Evolutionary conservation across 371 early-diverging fungal genomes (phyloP).

Genomic region (Apophysomyces ossiformis): DNA sequence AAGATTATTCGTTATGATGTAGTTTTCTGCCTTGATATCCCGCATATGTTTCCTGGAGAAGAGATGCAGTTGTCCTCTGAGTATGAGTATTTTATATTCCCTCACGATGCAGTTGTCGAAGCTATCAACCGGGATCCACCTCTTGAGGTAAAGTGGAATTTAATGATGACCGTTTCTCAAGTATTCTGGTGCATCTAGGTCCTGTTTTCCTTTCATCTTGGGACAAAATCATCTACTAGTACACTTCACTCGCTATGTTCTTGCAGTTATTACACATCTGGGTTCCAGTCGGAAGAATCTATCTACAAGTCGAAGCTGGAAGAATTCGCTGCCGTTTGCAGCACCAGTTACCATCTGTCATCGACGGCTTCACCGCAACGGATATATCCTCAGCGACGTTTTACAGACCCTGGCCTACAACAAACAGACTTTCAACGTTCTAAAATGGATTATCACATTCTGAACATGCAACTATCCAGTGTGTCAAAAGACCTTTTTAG

Average conservation of each 20-base stretch:
- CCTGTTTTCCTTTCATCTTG: constrained; percentile 39
- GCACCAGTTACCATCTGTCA: constrained; percentile 19
- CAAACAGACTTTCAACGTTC: neutral
- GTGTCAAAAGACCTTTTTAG: constrained; percentile 36
- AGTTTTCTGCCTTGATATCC: constrained; percentile 29
- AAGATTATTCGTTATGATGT: constrained; percentile 35
- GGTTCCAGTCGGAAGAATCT: neutral
- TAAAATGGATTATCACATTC: constrained; percentile 16
- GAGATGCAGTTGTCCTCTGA: constrained; percentile 15
- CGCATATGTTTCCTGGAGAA: constrained; percentile 8
- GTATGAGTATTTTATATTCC: constrained; percentile 40
- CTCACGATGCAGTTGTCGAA: constrained; percentile 54
- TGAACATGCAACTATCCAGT: constrained; percentile 37
- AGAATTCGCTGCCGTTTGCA: constrained; percentile 43
- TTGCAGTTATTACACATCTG: constrained; percentile 13
- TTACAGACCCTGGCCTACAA: constrained; percentile 22
- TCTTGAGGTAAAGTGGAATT: constrained; percentile 36
- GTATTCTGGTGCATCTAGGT: constrained; percentile 21
- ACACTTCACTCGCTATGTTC: constrained; percentile 20
- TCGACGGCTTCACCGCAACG: neutral
- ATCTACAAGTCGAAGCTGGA: constrained; percentile 31
- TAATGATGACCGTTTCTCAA: neutral
- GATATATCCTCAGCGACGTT: constrained; percentile 21
- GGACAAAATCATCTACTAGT: constrained; percentile 15
- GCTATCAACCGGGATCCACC: constrained; percentile 36